Evolutionary conservation across 2,329 filamentous ascomycete genomes (phyloP).

Genomic region (Cercospora canescens): DNA sequence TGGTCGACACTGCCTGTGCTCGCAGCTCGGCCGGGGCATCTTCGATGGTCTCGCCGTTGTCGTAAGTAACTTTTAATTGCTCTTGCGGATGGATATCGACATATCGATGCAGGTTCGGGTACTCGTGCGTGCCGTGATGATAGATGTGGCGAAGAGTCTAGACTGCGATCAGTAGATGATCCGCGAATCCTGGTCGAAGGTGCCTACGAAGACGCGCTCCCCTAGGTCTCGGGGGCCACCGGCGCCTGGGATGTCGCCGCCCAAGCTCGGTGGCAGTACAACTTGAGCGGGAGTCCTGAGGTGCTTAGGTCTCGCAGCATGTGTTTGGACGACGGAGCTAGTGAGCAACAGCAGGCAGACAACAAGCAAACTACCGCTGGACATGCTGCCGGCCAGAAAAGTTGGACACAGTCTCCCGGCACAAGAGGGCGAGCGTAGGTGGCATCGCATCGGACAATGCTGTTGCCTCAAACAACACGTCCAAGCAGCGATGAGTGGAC

Average conservation of each 20-base stretch:
- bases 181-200: neutral
- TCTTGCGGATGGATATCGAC: constrained; percentile 68
- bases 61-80: constrained; percentile 28
- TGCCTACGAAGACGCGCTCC: constrained; percentile 14
- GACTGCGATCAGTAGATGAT: neutral
- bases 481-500: neutral
- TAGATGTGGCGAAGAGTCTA: constrained; percentile 81
- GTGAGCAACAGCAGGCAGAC: constrained; percentile 20
- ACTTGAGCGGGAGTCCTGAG: constrained; percentile 5
- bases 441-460: constrained; percentile 14
- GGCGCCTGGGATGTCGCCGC: neutral
- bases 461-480: constrained; percentile 16
- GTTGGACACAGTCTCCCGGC: neutral
- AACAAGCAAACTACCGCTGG: constrained; percentile 24
- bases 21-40: constrained; percentile 46
- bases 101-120: constrained; percentile 75
- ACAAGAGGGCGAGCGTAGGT: neutral
- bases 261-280: constrained; percentile 10
- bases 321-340: constrained; percentile 3
- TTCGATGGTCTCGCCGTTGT: constrained; percentile 35
- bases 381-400: constrained; percentile 22
- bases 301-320: constrained; percentile 15
- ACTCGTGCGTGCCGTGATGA: constrained; percentile 80
- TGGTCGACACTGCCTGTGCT: constrained; percentile 46
- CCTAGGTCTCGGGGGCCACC: neutral